These are phyloP conservation scores for Hanseniaspora vineae DNA, from an alignment of 805 yeast species.

Conservation along the genomic window DNA sequence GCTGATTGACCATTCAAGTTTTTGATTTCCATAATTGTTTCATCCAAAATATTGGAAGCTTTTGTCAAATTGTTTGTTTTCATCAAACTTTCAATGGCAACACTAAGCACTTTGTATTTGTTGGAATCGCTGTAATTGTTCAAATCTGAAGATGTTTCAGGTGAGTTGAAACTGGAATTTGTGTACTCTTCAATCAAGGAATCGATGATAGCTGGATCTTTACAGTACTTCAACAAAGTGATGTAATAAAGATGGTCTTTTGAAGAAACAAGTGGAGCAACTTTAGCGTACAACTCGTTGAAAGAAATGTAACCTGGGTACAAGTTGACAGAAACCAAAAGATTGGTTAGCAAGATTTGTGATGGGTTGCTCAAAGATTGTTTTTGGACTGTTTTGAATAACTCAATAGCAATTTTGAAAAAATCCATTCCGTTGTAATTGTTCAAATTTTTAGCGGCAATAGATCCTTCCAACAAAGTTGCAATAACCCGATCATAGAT, in stretches of 20 bases:
- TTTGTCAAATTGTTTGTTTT: conserved; percentile 34
- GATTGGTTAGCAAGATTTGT: conserved; percentile 31
- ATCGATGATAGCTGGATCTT: background rate
- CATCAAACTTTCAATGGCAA: conserved; percentile 37
- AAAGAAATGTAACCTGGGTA: conserved; percentile 27
- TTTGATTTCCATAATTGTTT: conserved; percentile 34
- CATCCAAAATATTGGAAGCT: conserved; percentile 47
- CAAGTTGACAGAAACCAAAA: conserved; percentile 32
- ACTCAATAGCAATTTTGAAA: conserved; percentile 38
- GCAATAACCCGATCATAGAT: conserved; percentile 43
- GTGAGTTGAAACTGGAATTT: background rate
- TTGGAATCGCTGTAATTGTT: too few species aligned
- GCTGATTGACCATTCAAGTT: conserved; percentile 21
- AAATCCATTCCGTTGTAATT: conserved; percentile 32
- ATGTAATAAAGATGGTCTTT: conserved; percentile 26
- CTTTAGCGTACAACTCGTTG: conserved; percentile 20
- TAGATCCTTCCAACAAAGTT: conserved; percentile 38
- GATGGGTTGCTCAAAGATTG: conserved; percentile 33
- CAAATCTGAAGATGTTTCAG: background rate
- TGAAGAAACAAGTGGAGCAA: conserved; percentile 15
- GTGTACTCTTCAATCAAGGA: background rate
- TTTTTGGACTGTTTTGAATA: conserved; percentile 27
- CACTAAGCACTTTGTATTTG: background rate
- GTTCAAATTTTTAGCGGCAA: conserved; percentile 26
- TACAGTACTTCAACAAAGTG: conserved; percentile 6